A percentile compares a stretch with the other conserved stretches of the same genome.
Evolutionary conservation across 306 rosid genomes (phyloP).

Genomic region (Trifolium fragiferum): DNA sequence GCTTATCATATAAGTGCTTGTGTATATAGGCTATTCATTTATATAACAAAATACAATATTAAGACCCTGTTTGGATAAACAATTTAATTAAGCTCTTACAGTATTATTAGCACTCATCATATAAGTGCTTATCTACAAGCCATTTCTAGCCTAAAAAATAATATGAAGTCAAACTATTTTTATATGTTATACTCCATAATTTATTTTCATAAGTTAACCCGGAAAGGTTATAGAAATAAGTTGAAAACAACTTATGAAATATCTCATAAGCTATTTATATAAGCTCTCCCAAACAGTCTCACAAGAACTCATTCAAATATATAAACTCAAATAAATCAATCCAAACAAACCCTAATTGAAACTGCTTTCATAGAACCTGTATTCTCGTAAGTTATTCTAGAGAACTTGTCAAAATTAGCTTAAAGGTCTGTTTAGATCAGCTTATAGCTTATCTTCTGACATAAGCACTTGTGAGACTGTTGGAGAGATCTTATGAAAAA

Average conservation of each 20-base stretch:
- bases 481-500: too few relatives aligned
- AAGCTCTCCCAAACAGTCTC: neutral
- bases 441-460: too few relatives aligned
- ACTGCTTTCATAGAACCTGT: neutral
- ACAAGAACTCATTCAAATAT: neutral
- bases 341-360: neutral
- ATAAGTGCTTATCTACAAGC: neutral
- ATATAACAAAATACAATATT: neutral
- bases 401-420: too few relatives aligned
- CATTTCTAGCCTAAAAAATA: neutral
- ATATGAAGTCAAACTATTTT: neutral
- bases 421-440: too few relatives aligned
- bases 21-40: neutral
- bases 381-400: neutral
- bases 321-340: neutral
- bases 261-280: too few relatives aligned
- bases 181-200: neutral
- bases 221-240: too few relatives aligned
- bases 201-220: neutral
- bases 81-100: neutral
- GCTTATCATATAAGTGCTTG: too few relatives aligned
- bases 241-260: too few relatives aligned
- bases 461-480: too few relatives aligned
- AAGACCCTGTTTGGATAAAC: neutral
- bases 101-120: neutral